These are phyloP conservation scores for Xylaria longipes DNA, from an alignment of 495 filamentous ascomycete species.

Conservation along the genomic window DNA sequence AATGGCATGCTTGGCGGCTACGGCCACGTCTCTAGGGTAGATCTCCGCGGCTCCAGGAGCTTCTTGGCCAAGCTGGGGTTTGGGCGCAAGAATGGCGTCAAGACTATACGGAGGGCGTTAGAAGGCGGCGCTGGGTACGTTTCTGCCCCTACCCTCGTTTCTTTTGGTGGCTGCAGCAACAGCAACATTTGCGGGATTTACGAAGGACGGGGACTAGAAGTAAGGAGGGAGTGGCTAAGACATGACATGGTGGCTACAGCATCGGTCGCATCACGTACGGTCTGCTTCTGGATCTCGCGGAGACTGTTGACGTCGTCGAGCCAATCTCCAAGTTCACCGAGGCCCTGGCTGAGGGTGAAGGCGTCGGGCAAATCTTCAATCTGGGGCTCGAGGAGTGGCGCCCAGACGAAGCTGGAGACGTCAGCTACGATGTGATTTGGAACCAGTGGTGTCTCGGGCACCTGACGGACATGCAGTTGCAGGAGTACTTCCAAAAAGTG, in stretches of 20 bases:
- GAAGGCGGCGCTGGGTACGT: slow-evolving; percentile 65
- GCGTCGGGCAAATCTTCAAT: slow-evolving; percentile 71
- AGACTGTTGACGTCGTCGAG: slow-evolving; percentile 60
- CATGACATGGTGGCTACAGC: slow-evolving; percentile 35
- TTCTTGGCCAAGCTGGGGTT: slow-evolving; percentile 80
- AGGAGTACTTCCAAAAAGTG: slow-evolving; percentile 64
- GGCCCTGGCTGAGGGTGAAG: slow-evolving; percentile 46
- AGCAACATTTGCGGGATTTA: neutral
- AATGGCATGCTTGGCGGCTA: slow-evolving; percentile 87
- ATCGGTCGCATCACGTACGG: slow-evolving; percentile 64
- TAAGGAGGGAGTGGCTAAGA: slow-evolving; percentile 10
- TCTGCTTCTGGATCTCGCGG: slow-evolving; percentile 48
- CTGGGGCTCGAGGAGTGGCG: slow-evolving; percentile 78
- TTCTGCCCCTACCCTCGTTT: slow-evolving; percentile 1
- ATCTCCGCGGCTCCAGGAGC: slow-evolving; percentile 75
- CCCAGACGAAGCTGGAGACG: slow-evolving; percentile 61
- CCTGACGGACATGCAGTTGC: slow-evolving; percentile 79
- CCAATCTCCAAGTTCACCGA: slow-evolving; percentile 65
- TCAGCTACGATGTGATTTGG: slow-evolving; percentile 68
- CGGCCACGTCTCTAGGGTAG: slow-evolving; percentile 73
- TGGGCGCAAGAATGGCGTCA: slow-evolving; percentile 41
- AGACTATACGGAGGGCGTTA: slow-evolving; percentile 40
- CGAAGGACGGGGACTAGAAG: neutral
- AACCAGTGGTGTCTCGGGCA: slow-evolving; percentile 95
- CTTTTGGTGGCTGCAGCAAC: slow-evolving; percentile 13